phyloP scores from a whole-genome alignment of 495 filamentous ascomycete genomes.

The Penicillium samsonianum region DNA sequence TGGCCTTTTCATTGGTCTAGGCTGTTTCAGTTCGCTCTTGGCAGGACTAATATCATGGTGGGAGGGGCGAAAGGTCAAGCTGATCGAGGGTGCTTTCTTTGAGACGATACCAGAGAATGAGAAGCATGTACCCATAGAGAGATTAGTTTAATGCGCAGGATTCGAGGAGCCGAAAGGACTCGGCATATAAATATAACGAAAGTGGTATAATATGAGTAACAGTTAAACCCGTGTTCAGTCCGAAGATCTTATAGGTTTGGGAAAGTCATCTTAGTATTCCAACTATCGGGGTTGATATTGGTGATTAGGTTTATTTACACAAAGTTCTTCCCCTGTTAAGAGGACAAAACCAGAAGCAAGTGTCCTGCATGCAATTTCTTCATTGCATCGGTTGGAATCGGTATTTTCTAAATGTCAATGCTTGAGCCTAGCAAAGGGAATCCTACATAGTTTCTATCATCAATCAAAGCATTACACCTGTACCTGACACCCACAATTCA shows the following conservation, averaged over 20 bases:
- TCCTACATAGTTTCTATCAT: no score
- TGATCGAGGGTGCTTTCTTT: neutral
- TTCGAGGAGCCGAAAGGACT: neutral
- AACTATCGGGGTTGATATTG: no score
- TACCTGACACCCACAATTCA: neutral
- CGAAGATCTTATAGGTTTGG: no score
- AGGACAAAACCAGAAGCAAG: no score
- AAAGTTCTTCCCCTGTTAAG: no score
- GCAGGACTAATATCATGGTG: conserved; percentile 68
- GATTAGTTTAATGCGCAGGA: neutral
- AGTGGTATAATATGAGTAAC: neutral
- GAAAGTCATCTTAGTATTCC: no score
- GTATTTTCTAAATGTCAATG: no score
- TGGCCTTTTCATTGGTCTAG: conserved; percentile 70
- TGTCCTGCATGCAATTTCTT: no score
- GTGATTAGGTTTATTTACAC: no score
- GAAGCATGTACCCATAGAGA: neutral
- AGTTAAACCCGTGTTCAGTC: no score
- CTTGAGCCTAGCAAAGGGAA: no score
- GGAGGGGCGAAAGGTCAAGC: conserved; percentile 38
- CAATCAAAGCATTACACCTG: neutral
- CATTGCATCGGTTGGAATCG: no score
- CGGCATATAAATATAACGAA: neutral
- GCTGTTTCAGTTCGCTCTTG: conserved; percentile 64
- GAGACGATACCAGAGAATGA: neutral